Conservation (phyloP, 2,329 filamentous ascomycete species). For the Decorospora gaudefroyi region DNA sequence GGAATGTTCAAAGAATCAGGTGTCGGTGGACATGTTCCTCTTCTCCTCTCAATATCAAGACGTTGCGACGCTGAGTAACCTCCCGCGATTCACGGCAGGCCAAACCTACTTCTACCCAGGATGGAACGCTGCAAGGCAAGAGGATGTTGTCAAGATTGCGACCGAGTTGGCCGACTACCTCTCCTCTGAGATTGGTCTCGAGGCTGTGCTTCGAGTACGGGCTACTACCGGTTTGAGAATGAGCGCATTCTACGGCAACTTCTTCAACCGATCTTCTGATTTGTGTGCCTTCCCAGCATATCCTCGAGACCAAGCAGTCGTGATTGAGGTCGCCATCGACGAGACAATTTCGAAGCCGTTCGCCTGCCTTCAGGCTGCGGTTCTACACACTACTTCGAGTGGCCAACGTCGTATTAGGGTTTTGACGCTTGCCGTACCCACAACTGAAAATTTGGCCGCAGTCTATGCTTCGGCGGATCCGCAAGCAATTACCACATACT, state of each 20-base stretch:
- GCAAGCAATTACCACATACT: conserved; percentile 89
- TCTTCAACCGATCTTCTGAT: conserved; percentile 98
- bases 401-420: conserved; percentile 94
- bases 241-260: conserved; percentile 99
- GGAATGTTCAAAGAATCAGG: conserved; percentile 98
- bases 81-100: conserved; percentile 93
- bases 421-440: conserved; percentile 88
- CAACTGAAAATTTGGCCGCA: conserved; percentile 86
- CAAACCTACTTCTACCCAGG: conserved; percentile 99
- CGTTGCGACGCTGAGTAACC: conserved; percentile 91
- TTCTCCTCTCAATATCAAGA: conserved; percentile 69
- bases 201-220: conserved; percentile 92
- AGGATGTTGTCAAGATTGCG: conserved; percentile 97
- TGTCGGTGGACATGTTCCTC: conserved; percentile 68
- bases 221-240: conserved; percentile 93
- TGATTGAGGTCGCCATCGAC: conserved; percentile 97
- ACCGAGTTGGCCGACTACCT: conserved; percentile 95
- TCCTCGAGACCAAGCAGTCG: conserved; percentile 94
- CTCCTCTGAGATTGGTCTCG: conserved; percentile 93
- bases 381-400: conserved; percentile 96
- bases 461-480: conserved; percentile 95
- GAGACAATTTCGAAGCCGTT: conserved; percentile 90
- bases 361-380: conserved; percentile 80
- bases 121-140: conserved; percentile 90
- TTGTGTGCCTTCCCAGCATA: conserved; percentile 98